Evolutionary conservation across 2,329 filamentous ascomycete species (phyloP), one percentile per base, ranked within the genome.

Genomic region (Sporothrix phasma): DNA sequence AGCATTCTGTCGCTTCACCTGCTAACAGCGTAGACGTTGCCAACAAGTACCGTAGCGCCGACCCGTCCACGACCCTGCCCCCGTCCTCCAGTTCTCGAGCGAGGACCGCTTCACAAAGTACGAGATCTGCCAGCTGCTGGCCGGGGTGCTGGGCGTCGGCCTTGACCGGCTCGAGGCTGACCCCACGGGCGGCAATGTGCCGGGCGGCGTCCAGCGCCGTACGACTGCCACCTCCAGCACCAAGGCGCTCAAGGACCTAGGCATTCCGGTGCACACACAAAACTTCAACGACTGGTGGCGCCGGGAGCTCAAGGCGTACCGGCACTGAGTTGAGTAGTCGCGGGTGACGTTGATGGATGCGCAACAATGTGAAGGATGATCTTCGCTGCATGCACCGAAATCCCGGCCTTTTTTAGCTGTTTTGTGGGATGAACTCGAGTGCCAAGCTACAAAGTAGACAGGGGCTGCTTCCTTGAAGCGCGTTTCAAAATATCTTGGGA

Each of bases 21-120:
- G 37, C 58, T 46, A 39, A 46, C 19, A n/a, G 10, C 11, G 3
- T 24, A 86, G 90, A 95, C 69, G 78, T 94, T 56, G 84, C 88
- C 1, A 80, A 79, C 66, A 86, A 88, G 70, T 94, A 92, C 70
- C 88, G 62, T 74, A 73, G 3, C 75, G 37, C 78, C 13, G 70
- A 73, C 45, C 77, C 82, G 43, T 76, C 79, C 60, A 73, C 77
- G 11, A 72, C 77, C 17, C 76, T 96, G 45, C 92, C 92, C 0
- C 77, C 72, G 83, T 92, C 49, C 79, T 96, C 19, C 92, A 97
- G 63, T 96, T 96, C 76, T 90, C 88, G 3, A 91, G 90, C 53
- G 90, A 96, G 75, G 89, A 96, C 69, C 84, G 81, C 68, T 89
- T 87, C 79, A 96, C 92, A 54, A 96, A 96, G 77, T 95, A 92